Percentiles rank a stretch among this genome's conserved stretches.
These are phyloP conservation scores for Spathaspora arborariae DNA, from an alignment of 805 yeast genomes.

Conservation along the genomic window DNA sequence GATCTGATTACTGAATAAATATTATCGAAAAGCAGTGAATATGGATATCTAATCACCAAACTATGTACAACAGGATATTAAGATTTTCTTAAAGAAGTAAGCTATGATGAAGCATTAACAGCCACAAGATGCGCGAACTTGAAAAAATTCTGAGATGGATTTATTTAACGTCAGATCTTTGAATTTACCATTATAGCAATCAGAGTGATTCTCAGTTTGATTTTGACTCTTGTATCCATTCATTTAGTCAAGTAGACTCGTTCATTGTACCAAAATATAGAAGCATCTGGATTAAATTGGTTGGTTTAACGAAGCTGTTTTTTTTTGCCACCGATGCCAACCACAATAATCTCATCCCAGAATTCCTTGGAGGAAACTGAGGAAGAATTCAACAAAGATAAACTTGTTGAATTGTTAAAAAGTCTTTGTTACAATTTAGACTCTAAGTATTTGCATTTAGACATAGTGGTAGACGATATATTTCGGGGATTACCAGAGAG, in stretches of 20 bases:
- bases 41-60: too few relatives aligned
- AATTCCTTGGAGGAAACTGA: not conserved
- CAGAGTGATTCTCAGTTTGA: not conserved
- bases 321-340: not conserved
- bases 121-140: not conserved
- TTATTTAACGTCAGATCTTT: not conserved
- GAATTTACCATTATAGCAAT: not conserved
- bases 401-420: not conserved
- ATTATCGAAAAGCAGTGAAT: too few relatives aligned
- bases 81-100: not conserved
- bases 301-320: not conserved
- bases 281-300: not conserved
- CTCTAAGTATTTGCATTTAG: conserved; percentile 10
- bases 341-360: not conserved
- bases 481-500: conserved; percentile 17
- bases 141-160: not conserved
- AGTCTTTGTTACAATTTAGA: conserved; percentile 14
- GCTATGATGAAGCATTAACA: not conserved
- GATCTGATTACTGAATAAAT: too few relatives aligned
- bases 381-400: not conserved
- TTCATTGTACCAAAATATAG: too few relatives aligned
- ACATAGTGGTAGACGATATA: conserved; percentile 14
- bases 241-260: not conserved
- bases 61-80: too few relatives aligned
- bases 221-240: not conserved